Percentiles rank a stretch among this genome's conserved stretches.
phyloP scores from a whole-genome alignment of 2,329 filamentous ascomycete species.

The Atkinsonella texensis region DNA sequence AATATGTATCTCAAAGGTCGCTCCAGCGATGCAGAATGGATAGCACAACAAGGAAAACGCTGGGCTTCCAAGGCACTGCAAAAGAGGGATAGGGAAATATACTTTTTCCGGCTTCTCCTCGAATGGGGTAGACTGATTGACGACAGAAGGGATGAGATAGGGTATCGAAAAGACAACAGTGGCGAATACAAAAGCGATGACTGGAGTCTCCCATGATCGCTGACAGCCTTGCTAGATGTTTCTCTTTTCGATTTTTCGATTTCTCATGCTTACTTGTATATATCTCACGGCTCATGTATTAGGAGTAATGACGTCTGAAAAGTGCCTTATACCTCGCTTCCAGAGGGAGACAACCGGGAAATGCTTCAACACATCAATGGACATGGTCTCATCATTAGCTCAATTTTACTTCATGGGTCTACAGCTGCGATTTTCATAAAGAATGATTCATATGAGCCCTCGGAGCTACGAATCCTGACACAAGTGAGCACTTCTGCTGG shows the following conservation, averaged over 20 bases:
- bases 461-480: too few species aligned
- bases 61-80: constrained; percentile 54
- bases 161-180: constrained; percentile 18
- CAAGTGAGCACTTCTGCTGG: too few species aligned
- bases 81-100: constrained; percentile 68
- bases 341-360: too few species aligned
- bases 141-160: constrained; percentile 40
- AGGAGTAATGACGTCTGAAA: too few species aligned
- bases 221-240: not conserved
- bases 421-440: not conserved
- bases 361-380: too few species aligned
- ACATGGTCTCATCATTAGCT: not conserved
- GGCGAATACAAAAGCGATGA: constrained; percentile 18
- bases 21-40: constrained; percentile 44
- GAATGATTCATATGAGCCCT: too few species aligned
- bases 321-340: too few species aligned
- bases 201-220: constrained; percentile 14
- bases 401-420: not conserved
- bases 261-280: too few species aligned
- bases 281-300: too few species aligned
- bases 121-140: constrained; percentile 65
- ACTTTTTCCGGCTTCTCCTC: constrained; percentile 63
- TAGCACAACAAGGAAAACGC: constrained; percentile 50
- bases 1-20: constrained; percentile 36
- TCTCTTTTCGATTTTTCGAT: not conserved